Percentiles rank a stretch among this genome's conserved stretches.
phyloP scores from a whole-genome alignment of 345 rosid species.

The Brassica napus region DNA sequence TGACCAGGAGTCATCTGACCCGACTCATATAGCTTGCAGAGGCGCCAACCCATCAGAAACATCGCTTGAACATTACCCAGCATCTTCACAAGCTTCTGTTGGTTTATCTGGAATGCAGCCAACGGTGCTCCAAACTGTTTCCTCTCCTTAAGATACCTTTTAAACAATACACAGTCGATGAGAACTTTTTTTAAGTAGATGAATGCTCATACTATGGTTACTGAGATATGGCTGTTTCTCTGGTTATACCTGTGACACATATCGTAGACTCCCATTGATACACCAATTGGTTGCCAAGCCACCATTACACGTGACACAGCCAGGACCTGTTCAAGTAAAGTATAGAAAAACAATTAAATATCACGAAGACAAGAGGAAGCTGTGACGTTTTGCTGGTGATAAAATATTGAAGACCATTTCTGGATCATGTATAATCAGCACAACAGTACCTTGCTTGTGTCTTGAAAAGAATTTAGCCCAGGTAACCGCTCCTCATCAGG shows the following conservation, averaged over 20 bases:
- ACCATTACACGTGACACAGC: slow-evolving; percentile 96
- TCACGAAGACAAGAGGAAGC: neutral
- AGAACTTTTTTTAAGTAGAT: neutral
- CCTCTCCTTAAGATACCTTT: slow-evolving; percentile 86
- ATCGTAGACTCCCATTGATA: slow-evolving; percentile 93
- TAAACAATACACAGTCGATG: slow-evolving; percentile 18
- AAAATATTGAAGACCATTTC: slow-evolving; percentile 3
- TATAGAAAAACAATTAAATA: slow-evolving; percentile 3
- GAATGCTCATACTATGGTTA: slow-evolving; percentile 4
- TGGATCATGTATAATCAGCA: neutral
- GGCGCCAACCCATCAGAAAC: slow-evolving; percentile 93
- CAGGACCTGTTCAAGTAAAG: slow-evolving; percentile 55
- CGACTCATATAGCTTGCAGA: slow-evolving; percentile 82
- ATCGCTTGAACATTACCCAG: slow-evolving; percentile 91
- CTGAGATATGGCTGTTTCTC: neutral
- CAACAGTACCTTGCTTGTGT: slow-evolving; percentile 74
- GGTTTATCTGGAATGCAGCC: slow-evolving; percentile 91
- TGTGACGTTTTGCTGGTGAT: neutral
- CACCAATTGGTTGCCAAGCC: slow-evolving; percentile 94
- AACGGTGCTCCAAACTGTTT: slow-evolving; percentile 97
- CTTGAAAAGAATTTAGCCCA: slow-evolving; percentile 88
- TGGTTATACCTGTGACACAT: slow-evolving; percentile 80
- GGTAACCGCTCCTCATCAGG: slow-evolving; percentile 87
- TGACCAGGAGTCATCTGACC: slow-evolving; percentile 93
- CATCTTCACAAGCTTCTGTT: slow-evolving; percentile 88